Percentiles rank a stretch among this genome's conserved stretches.
phyloP scores from a whole-genome alignment of 805 yeast species.

The Brettanomyces naardenensis region DNA sequence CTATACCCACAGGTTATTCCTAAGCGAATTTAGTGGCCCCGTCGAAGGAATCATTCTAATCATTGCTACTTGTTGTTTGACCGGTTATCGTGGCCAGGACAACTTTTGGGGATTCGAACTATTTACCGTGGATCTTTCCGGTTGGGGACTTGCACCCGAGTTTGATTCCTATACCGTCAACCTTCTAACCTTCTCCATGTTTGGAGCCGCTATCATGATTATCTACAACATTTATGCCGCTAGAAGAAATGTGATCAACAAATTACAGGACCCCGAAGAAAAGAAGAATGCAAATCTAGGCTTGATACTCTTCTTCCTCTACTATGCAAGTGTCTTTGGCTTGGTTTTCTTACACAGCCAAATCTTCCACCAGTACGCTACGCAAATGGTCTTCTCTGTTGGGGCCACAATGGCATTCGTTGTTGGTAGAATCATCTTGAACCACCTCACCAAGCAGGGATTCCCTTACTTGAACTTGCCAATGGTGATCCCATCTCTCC shows the following conservation, averaged over 20 bases:
- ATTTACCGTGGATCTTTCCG: constrained; percentile 28
- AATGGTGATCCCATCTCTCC: constrained; percentile 52
- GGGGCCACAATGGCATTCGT: constrained; percentile 73
- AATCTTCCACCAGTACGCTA: constrained; percentile 34
- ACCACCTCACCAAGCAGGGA: constrained; percentile 71
- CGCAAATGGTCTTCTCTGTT: constrained; percentile 59
- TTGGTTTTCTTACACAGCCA: constrained; percentile 46
- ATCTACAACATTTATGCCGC: constrained; percentile 65
- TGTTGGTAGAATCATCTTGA: constrained; percentile 87
- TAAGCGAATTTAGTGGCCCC: constrained; percentile 83
- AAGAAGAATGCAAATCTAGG: constrained; percentile 30
- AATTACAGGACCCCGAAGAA: constrained; percentile 25
- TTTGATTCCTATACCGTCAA: constrained; percentile 22
- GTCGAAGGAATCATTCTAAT: constrained; percentile 85
- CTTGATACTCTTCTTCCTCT: constrained; percentile 59
- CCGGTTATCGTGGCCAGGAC: constrained; percentile 65
- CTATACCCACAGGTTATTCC: constrained; percentile 75
- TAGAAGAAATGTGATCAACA: constrained; percentile 46
- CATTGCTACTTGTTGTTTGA: constrained; percentile 42
- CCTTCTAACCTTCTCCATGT: constrained; percentile 26
- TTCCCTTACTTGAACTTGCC: constrained; percentile 74
- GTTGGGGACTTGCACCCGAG: constrained; percentile 15
- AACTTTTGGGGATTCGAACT: constrained; percentile 44
- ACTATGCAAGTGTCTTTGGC: constrained; percentile 39
- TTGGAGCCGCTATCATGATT: constrained; percentile 46